Evolutionary conservation across 257 asterid genomes (phyloP).

Genomic region (Solanum appendiculatum): DNA sequence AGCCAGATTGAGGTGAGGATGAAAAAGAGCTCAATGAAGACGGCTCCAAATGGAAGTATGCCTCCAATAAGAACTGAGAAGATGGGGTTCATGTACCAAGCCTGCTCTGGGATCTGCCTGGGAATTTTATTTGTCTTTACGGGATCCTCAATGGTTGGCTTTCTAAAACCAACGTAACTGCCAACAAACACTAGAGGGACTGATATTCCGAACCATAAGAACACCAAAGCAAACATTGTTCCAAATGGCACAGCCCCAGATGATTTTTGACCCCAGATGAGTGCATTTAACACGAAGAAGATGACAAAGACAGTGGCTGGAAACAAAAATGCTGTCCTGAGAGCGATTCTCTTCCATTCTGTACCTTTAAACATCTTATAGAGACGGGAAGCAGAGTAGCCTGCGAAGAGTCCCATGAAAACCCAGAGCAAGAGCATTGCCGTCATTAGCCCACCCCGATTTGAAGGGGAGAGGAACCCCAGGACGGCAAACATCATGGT

Average conservation of each 20-base stretch:
- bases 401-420: constrained; percentile 71
- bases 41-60: constrained; percentile 71
- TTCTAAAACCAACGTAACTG: constrained; percentile 49
- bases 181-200: constrained; percentile 72
- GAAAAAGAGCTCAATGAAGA: constrained; percentile 74
- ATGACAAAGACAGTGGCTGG: constrained; percentile 47
- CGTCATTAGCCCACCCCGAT: constrained; percentile 77
- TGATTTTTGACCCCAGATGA: constrained; percentile 78
- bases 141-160: constrained; percentile 60
- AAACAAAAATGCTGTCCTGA: constrained; percentile 49
- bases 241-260: constrained; percentile 79
- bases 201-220: constrained; percentile 76
- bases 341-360: constrained; percentile 64
- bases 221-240: constrained; percentile 64
- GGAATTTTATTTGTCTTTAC: constrained; percentile 69
- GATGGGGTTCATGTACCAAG: constrained; percentile 60
- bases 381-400: constrained; percentile 51
- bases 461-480: constrained; percentile 75
- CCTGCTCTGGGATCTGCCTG: constrained; percentile 71
- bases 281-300: constrained; percentile 59
- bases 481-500: constrained; percentile 65
- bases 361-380: constrained; percentile 73
- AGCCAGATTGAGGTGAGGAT: constrained; percentile 77
- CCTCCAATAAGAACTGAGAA: constrained; percentile 66
- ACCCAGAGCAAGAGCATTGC: constrained; percentile 78